Base-by-base conservation (phyloP, 441 rosid genomes). In the Aleurites moluccanus region DNA sequence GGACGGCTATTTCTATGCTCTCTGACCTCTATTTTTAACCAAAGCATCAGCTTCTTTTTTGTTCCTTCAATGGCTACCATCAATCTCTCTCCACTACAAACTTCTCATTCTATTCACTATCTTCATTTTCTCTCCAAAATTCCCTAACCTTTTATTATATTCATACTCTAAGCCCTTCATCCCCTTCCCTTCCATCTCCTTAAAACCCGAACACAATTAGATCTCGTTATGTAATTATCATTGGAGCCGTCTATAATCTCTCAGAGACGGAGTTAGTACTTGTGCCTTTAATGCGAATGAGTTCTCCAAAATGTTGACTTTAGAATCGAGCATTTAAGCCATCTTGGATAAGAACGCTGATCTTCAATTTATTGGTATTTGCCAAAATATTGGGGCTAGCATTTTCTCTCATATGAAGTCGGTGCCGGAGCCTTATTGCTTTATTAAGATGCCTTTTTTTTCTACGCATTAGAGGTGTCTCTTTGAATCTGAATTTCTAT, bases 311-410 rank as follows among this genome's bases (percentile, higher is more conserved):
- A 83, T 76, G 16, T 68, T 89, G 6, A 88, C 96, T 0, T 55
- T 92, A 0, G 93, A 69, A 75, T 80, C 93, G 10, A 97, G 97
- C 5, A 93, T 94, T 0, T 94, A 92, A 77, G 97, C 97, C 75
- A 87, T 94, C 13, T 89, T 81, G 69, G 97, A 94, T 76, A 76
- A 80, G 59, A 85, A 72, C 67, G 82, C 82, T 13, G 91, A 81
- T 64, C 90, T 94, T 80, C 97, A 94, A 68, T 94, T 92, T 86
- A 81, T 92, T 53, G 99, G 98, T 45, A 88, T 94, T 60, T 87
- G 96, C n/a, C 78, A 92, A 77, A 91, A 92, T 79, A 78, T 94
- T 61, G 91, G 85, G 3, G 93, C 92, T 35, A 92, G 92, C 84
- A 81, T 94, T 69, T 73, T 86, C 60, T 52, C 84, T 44, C 98